Percentiles rank a stretch among this genome's conserved stretches.
These are phyloP conservation scores for Batrachochytrium dendrobatidis DNA, from an alignment of 371 early-diverging fungal genomes.

Conservation along the genomic window DNA sequence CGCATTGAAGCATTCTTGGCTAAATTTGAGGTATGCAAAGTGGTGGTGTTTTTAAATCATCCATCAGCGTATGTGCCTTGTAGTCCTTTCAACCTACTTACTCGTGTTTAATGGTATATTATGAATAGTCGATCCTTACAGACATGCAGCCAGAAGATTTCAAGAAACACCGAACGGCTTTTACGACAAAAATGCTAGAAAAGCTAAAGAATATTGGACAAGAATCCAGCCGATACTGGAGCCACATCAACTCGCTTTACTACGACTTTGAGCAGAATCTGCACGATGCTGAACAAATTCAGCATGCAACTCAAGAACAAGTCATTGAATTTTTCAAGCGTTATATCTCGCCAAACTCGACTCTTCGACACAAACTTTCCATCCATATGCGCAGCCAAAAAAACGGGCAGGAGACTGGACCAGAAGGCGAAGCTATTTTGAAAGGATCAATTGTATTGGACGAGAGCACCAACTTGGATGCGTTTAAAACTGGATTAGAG, in stretches of 20 bases:
- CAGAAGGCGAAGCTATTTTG: conserved; percentile 1
- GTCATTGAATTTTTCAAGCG: conserved; percentile 55
- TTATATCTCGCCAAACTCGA: conserved; percentile 51
- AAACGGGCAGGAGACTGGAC: not conserved
- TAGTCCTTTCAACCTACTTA: not conserved
- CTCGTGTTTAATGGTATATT: not conserved
- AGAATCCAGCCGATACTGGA: conserved; percentile 73
- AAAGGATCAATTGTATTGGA: not conserved
- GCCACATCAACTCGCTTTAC: conserved; percentile 65
- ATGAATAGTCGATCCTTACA: conserved; percentile 34
- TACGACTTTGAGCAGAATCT: conserved; percentile 73
- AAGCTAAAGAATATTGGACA: conserved; percentile 79
- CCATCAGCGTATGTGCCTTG: not conserved
- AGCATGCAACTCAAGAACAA: conserved; percentile 34
- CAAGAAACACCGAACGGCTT: conserved; percentile 61
- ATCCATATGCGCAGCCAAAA: conserved; percentile 52
- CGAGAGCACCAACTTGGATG: conserved; percentile 36
- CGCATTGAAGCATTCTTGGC: conserved; percentile 73
- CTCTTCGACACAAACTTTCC: conserved; percentile 51
- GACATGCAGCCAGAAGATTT: conserved; percentile 68
- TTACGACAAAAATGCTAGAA: conserved; percentile 66
- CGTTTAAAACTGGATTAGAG: conserved; percentile 52
- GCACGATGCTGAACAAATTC: conserved; percentile 39
- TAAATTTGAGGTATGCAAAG: conserved; percentile 26
- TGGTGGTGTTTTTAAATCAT: not conserved